Base-by-base conservation (phyloP, 169 alveolate genomes). In the Cryptosporidium bovis region DNA sequence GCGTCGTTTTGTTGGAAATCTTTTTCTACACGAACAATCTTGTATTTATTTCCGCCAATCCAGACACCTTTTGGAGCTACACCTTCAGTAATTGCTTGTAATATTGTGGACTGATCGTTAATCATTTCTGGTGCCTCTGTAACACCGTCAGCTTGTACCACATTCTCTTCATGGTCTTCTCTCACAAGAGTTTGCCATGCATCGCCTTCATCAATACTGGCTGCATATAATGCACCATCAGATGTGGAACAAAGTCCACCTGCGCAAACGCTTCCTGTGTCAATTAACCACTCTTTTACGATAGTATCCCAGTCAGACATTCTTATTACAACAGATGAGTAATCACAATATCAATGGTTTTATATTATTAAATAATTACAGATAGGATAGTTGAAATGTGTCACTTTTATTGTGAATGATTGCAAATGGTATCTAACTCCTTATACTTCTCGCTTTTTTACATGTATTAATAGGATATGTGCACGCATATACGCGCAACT, bases 41-140 rank as follows among this genome's bases (percentile, higher is more conserved):
- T 91, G 67, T 87, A 91, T 65, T 89, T 82, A 44, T 24, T 60
- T 55, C 93, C 93, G 29, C 92, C 93, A 6, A 91, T 50, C 91
- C 93, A 91, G 15, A 91, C 93, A 15, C 93, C 93, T 8, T 87
- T 66, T 15, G 93, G 93, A 24, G 91, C 89, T 13, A 66, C 46
- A 20, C 93, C 93, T 44, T 91, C 92, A 1, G n/a, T 67, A 33
- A 91, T 62, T 18, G 93, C 93, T 20, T 83, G 84, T 8, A 55
- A 40, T 48, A 91, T 10, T 8, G 93, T 91, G 18, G 71, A 31
- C 29, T 83, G 91, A 56, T 91, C 93, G 55, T 91, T 90, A 48
- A 68, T 51, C 20, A 66, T 36, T 53, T 84, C 92, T 5, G 83
- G 51, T 24, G 84, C 91, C 65, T 51, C 69, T n/a, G 90, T 24